phyloP scores from a whole-genome alignment of 2,329 filamentous ascomycete genomes.

The Sporothrix curviconia region DNA sequence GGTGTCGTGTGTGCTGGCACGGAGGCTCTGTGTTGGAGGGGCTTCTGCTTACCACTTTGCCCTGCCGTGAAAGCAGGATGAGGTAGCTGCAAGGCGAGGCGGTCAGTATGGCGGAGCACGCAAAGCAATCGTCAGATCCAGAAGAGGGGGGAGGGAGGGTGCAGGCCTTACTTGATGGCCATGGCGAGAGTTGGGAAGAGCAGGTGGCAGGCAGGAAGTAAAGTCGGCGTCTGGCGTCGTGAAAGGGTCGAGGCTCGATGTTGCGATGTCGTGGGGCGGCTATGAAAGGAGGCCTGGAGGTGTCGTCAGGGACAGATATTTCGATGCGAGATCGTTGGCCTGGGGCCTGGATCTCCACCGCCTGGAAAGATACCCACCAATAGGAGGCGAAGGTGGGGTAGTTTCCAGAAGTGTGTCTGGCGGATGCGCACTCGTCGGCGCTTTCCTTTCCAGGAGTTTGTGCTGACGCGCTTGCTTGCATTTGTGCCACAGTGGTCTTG shows the following conservation, averaged over 20 bases:
- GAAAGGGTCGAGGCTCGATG: background rate
- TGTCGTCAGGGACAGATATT: slow-evolving; percentile 15
- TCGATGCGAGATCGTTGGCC: slow-evolving; percentile 5
- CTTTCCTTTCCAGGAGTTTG: background rate
- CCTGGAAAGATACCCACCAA: background rate
- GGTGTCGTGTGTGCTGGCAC: no score
- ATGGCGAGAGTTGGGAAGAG: slow-evolving; percentile 25
- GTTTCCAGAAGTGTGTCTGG: background rate
- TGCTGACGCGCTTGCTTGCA: background rate
- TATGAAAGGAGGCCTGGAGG: slow-evolving; percentile 10
- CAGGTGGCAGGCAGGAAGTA: no score
- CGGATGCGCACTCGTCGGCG: background rate
- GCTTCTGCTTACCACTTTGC: slow-evolving; percentile 83
- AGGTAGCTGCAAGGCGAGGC: slow-evolving; percentile 65
- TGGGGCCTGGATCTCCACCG: slow-evolving; percentile 2
- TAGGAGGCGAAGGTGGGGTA: slow-evolving; percentile 1
- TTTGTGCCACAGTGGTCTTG: slow-evolving; percentile 4
- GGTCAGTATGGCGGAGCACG: background rate
- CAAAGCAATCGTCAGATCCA: background rate
- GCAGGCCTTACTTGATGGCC: slow-evolving; percentile 43
- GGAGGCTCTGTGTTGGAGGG: no score
- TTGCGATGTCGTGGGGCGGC: background rate
- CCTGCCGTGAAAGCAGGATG: slow-evolving; percentile 94
- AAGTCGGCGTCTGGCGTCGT: no score
- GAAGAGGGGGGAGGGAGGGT: background rate